These are phyloP conservation scores for Ophiostoma australiae DNA, from an alignment of 2,329 filamentous ascomycete genomes.

Conservation along the genomic window DNA sequence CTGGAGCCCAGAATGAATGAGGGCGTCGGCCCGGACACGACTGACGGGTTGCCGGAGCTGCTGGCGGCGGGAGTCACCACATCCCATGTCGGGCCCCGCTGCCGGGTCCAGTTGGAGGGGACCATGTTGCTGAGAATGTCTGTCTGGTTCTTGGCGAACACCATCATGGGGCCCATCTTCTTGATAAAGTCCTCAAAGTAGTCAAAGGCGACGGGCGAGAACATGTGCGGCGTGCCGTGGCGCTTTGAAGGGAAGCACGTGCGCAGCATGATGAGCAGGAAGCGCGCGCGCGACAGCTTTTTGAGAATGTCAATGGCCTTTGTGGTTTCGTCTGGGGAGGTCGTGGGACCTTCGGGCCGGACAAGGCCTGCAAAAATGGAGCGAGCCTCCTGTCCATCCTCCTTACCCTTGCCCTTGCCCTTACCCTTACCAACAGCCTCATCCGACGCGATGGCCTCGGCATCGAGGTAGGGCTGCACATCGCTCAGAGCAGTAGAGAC, in stretches of 20 bases:
- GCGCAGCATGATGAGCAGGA: slow-evolving; percentile 68
- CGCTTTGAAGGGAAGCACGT: slow-evolving; percentile 68
- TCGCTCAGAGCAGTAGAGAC: slow-evolving; percentile 64
- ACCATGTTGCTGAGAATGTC: slow-evolving; percentile 68
- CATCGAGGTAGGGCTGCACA: slow-evolving; percentile 60
- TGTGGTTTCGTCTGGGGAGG: slow-evolving; percentile 39
- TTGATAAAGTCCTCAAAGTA: slow-evolving; percentile 71
- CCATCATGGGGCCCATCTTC: slow-evolving; percentile 70
- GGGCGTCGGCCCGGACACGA: neutral
- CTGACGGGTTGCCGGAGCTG: neutral
- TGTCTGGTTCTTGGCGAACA: slow-evolving; percentile 79
- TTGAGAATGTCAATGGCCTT: slow-evolving; percentile 75
- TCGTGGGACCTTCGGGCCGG: slow-evolving; percentile 37
- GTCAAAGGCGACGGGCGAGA: slow-evolving; percentile 76
- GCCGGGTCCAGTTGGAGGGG: slow-evolving; percentile 60
- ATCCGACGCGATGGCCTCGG: slow-evolving; percentile 19
- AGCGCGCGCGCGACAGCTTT: slow-evolving; percentile 70
- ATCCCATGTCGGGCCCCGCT: slow-evolving; percentile 21
- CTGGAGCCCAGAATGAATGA: neutral
- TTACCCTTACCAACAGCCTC: neutral
- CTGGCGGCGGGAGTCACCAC: neutral
- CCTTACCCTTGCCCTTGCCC: neutral
- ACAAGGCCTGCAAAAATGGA: slow-evolving; percentile 71
- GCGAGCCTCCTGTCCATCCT: neutral
- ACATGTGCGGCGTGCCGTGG: slow-evolving; percentile 61